A percentile compares a stretch with the other conserved stretches of the same genome.
Conservation (phyloP, 345 rosid species). For the Geranium brycei region DNA sequence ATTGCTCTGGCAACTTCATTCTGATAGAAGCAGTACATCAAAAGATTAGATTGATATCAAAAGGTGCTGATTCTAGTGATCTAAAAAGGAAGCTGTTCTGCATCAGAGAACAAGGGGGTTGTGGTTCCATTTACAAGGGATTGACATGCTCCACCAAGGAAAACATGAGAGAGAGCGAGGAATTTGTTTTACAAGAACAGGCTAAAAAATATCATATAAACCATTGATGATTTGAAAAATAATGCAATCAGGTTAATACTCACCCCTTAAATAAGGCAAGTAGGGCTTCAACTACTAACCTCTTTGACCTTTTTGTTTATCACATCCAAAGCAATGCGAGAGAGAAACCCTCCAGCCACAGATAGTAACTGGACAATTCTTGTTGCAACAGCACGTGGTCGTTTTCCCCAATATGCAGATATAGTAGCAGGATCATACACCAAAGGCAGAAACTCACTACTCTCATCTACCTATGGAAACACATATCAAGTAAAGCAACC, state of each 20-base stretch:
- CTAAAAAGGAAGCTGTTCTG: too few species aligned
- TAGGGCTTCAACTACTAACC: constrained; percentile 22
- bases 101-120: too few species aligned
- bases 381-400: constrained; percentile 83
- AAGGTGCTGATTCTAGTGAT: background rate
- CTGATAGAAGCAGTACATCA: constrained; percentile 25
- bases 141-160: too few species aligned
- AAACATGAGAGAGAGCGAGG: too few species aligned
- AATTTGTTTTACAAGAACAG: too few species aligned
- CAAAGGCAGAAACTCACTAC: constrained; percentile 81
- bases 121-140: too few species aligned
- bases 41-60: constrained; percentile 5
- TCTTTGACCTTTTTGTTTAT: constrained; percentile 77
- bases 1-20: constrained; percentile 95
- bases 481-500: too few species aligned
- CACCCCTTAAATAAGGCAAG: too few species aligned
- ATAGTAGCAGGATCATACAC: constrained; percentile 85
- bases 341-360: constrained; percentile 93
- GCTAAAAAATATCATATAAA: too few species aligned
- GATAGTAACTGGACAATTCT: constrained; percentile 68
- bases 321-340: constrained; percentile 54
- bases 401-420: constrained; percentile 88
- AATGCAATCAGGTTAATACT: too few species aligned
- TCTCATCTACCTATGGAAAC: constrained; percentile 55
- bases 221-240: too few species aligned